Evolutionary conservation across 306 rosid genomes (phyloP).

Genomic region (Quercus variabilis): DNA sequence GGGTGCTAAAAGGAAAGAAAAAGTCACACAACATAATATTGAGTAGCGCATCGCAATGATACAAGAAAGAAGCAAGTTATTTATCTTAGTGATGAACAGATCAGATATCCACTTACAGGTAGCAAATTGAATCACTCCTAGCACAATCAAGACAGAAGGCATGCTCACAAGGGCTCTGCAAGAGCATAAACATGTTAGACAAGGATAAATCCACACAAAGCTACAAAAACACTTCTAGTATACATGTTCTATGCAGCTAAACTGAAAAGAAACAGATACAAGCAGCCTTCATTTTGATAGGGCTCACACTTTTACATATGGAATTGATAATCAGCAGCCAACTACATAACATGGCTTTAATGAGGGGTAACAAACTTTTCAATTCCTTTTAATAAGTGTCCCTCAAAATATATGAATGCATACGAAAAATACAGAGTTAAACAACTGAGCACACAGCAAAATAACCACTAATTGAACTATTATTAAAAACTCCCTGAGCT

Average conservation of each 20-base stretch:
- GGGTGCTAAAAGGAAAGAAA: background rate
- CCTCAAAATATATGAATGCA: background rate
- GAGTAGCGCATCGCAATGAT: background rate
- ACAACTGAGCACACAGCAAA: background rate
- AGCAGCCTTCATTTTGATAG: background rate
- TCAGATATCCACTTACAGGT: slow-evolving; percentile 68
- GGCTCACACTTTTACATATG: background rate
- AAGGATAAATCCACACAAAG: slow-evolving; percentile 7
- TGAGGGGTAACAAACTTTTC: background rate
- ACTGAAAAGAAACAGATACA: background rate
- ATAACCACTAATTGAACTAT: background rate
- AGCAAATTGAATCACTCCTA: slow-evolving; percentile 90
- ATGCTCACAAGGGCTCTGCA: slow-evolving; percentile 99
- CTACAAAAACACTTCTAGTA: slow-evolving; percentile 13
- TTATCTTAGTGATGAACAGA: background rate
- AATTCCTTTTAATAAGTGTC: background rate
- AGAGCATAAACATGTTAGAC: slow-evolving; percentile 27
- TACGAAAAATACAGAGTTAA: background rate
- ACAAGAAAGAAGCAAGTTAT: background rate
- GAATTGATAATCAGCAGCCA: background rate
- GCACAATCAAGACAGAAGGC: slow-evolving; percentile 97
- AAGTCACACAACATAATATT: background rate
- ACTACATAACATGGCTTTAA: background rate
- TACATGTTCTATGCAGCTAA: background rate
- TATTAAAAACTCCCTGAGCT: background rate